Evolutionary conservation across 2,329 filamentous ascomycete species (phyloP).

Genomic region (Fusarium nelsonii): DNA sequence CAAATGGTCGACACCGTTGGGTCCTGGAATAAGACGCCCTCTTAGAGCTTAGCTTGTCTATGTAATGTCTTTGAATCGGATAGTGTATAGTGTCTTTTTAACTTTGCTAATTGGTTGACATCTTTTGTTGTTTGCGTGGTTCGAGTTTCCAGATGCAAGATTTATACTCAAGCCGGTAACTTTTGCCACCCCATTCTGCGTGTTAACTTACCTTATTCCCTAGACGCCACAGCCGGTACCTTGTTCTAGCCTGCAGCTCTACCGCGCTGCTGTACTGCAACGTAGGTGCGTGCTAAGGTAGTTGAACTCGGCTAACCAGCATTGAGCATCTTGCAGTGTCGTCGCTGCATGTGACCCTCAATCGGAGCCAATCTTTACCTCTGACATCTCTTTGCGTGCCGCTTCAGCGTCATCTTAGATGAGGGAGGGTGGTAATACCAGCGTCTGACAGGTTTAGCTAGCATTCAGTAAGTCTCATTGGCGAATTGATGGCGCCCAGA

Average conservation of each 20-base stretch:
- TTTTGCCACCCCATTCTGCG: constrained; percentile 8
- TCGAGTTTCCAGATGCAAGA: background rate
- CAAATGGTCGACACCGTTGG: constrained; percentile 23
- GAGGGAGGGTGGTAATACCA: constrained; percentile 11
- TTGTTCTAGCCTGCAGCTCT: background rate
- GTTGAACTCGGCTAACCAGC: constrained; percentile 16
- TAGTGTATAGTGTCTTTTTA: constrained; percentile 43
- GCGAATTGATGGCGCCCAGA: background rate
- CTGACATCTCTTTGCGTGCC: constrained; percentile 11
- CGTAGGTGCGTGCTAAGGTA: background rate
- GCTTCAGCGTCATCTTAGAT: constrained; percentile 27
- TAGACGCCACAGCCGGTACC: constrained; percentile 20
- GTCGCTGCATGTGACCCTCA: constrained; percentile 31
- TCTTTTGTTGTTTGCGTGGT: background rate
- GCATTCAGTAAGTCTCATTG: background rate
- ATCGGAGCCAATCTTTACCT: constrained; percentile 21
- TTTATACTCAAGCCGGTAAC: background rate
- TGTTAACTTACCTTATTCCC: background rate
- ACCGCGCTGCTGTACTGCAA: background rate
- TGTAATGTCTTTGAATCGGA: constrained; percentile 46
- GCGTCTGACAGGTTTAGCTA: constrained; percentile 11
- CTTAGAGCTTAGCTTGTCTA: constrained; percentile 38
- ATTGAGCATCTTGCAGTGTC: constrained; percentile 7
- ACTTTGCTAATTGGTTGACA: constrained; percentile 18
- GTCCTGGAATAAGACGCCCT: constrained; percentile 26